Conservation (phyloP, 2,329 filamentous ascomycete species). For the Aspergillus vadensis region DNA sequence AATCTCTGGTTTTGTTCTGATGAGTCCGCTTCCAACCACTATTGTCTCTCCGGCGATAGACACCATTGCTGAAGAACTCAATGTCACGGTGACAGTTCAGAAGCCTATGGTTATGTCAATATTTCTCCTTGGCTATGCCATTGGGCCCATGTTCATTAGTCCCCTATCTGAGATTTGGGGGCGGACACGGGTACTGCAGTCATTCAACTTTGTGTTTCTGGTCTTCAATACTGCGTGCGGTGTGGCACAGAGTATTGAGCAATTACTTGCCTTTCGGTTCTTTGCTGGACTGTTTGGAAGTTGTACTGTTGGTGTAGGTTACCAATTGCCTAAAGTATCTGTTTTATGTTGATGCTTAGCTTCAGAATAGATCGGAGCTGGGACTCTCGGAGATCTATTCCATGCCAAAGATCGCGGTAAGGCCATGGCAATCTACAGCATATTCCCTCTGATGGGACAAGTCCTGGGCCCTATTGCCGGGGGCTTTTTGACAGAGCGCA, state of each 20-base stretch:
- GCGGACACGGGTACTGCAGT: conserved; percentile 16
- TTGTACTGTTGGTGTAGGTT: too few relatives aligned
- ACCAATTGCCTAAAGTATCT: too few relatives aligned
- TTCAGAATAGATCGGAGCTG: not conserved
- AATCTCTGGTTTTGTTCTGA: conserved; percentile 60
- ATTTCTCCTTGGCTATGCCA: conserved; percentile 57
- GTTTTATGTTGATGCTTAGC: too few relatives aligned
- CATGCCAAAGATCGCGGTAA: conserved; percentile 8
- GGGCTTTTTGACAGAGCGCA: conserved; percentile 57
- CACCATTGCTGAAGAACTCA: conserved; percentile 55
- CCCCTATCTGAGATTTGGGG: conserved; percentile 25
- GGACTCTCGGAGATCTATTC: conserved; percentile 9
- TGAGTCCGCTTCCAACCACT: conserved; percentile 64
- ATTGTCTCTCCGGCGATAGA: conserved; percentile 58
- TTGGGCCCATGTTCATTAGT: conserved; percentile 25
- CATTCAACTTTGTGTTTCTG: conserved; percentile 19
- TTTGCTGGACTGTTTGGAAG: too few relatives aligned
- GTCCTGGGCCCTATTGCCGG: conserved; percentile 61
- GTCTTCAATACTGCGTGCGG: conserved; percentile 13
- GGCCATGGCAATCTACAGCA: conserved; percentile 4
- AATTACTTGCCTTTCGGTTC: too few relatives aligned
- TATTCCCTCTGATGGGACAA: not conserved
- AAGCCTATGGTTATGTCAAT: conserved; percentile 55
- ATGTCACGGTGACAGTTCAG: conserved; percentile 50
- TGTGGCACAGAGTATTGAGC: too few relatives aligned